Evolutionary conservation across 2,329 filamentous ascomycete genomes (phyloP).

Genomic region (Grosmannia clavigera): DNA sequence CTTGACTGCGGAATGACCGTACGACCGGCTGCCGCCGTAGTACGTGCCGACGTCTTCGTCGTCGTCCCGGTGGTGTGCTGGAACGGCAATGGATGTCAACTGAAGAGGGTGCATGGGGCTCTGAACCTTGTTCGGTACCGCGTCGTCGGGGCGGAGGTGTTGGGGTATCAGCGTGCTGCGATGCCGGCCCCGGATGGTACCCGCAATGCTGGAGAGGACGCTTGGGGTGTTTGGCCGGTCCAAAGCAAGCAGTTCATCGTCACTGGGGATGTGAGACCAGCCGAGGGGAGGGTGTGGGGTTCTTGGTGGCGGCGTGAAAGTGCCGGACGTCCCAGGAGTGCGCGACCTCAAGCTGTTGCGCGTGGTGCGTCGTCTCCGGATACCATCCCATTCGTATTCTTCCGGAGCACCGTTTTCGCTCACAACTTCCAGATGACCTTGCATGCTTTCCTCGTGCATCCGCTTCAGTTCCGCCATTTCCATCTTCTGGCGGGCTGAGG

Average conservation of each 20-base stretch:
- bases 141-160: not conserved
- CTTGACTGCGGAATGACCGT: slow-evolving; percentile 31
- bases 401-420: slow-evolving; percentile 52
- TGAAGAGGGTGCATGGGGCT: slow-evolving; percentile 50
- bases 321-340: slow-evolving; percentile 2
- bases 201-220: slow-evolving; percentile 43
- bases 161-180: slow-evolving; percentile 5
- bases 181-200: slow-evolving; percentile 36
- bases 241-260: slow-evolving; percentile 45
- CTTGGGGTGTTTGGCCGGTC: slow-evolving; percentile 34
- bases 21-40: slow-evolving; percentile 29
- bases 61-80: slow-evolving; percentile 27
- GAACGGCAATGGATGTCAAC: slow-evolving; percentile 46
- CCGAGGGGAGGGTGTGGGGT: slow-evolving; percentile 63
- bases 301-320: slow-evolving; percentile 23
- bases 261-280: slow-evolving; percentile 71
- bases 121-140: slow-evolving; percentile 25
- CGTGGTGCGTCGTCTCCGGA: slow-evolving; percentile 56
- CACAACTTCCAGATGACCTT: slow-evolving; percentile 60
- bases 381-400: slow-evolving; percentile 76
- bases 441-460: slow-evolving; percentile 64
- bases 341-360: slow-evolving; percentile 26
- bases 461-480: slow-evolving; percentile 69
- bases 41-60: slow-evolving; percentile 25
- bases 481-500: slow-evolving; percentile 59